These are phyloP conservation scores for Mangifera indica DNA, from an alignment of 345 rosid species.

Conservation along the genomic window DNA sequence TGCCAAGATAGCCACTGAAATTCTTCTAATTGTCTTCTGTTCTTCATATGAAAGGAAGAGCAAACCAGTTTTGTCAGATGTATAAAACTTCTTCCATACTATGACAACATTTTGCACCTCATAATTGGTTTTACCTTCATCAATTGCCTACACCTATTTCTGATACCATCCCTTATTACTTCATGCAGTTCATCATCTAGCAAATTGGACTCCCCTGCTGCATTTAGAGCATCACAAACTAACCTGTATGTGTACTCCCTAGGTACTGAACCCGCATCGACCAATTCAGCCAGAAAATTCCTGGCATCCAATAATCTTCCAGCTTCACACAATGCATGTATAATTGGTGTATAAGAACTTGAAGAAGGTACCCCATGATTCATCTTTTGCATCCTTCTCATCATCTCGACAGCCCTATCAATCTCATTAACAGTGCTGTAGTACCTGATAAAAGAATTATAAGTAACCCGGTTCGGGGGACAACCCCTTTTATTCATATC, in stretches of 20 bases:
- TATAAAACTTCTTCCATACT: background rate
- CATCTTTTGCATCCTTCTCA: conserved; percentile 67
- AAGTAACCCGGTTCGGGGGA: conserved; percentile 66
- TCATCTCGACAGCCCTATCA: conserved; percentile 67
- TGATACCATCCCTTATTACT: conserved; percentile 51
- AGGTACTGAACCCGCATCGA: conserved; percentile 66
- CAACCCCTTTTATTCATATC: conserved; percentile 76
- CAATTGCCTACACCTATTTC: conserved; percentile 47
- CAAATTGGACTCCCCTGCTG: conserved; percentile 32
- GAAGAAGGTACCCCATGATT: conserved; percentile 64
- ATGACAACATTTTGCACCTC: conserved; percentile 24
- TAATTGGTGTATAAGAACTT: conserved; percentile 72
- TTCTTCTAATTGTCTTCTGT: background rate
- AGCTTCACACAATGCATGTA: conserved; percentile 74
- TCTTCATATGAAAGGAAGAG: background rate
- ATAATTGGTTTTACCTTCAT: conserved; percentile 61
- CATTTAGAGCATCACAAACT: conserved; percentile 53
- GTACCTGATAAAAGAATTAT: conserved; percentile 78
- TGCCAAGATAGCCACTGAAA: background rate
- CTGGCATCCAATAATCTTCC: conserved; percentile 59
- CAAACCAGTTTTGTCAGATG: background rate
- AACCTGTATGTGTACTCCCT: conserved; percentile 78
- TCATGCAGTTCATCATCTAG: conserved; percentile 42
- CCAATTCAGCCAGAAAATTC: conserved; percentile 64
- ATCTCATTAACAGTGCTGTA: conserved; percentile 73